A percentile compares a stretch with the other conserved stretches of the same genome.
Conservation (phyloP, 2,329 filamentous ascomycete species). For the Hymenoscyphus linearis region DNA sequence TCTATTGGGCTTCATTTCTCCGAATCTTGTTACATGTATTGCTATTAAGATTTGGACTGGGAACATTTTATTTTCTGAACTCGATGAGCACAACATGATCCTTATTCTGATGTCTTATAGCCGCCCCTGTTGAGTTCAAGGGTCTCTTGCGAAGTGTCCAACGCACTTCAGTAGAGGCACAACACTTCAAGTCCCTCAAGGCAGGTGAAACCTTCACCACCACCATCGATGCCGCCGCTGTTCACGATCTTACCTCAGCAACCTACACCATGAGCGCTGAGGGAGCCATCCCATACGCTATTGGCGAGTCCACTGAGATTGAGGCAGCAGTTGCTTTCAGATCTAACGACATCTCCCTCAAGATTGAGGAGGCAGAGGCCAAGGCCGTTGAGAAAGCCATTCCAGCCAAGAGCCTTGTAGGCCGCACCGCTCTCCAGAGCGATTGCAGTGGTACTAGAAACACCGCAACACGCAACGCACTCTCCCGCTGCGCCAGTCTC, state of each 20-base stretch:
- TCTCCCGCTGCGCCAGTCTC: slow-evolving; percentile 49
- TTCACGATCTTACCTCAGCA: slow-evolving; percentile 43
- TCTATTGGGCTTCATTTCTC: no score
- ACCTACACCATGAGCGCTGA: slow-evolving; percentile 50
- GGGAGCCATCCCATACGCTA: slow-evolving; percentile 53
- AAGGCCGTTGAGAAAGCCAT: slow-evolving; percentile 44
- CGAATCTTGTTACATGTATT: no score
- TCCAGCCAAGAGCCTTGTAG: slow-evolving; percentile 33
- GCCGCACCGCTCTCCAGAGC: slow-evolving; percentile 47
- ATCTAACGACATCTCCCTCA: slow-evolving; percentile 53
- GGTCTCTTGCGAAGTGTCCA: slow-evolving; percentile 38
- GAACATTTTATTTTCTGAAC: no score
- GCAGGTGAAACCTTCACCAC: slow-evolving; percentile 38
- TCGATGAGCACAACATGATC: no score
- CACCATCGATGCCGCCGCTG: slow-evolving; percentile 39
- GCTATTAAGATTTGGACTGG: no score
- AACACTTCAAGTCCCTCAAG: slow-evolving; percentile 38
- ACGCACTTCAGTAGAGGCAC: slow-evolving; percentile 32
- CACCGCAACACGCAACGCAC: slow-evolving; percentile 42
- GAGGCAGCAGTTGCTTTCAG: slow-evolving; percentile 48
- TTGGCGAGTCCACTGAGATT: slow-evolving; percentile 46
- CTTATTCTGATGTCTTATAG: slow-evolving; percentile 17
- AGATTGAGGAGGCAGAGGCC: slow-evolving; percentile 52
- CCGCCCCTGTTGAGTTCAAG: slow-evolving; percentile 35
- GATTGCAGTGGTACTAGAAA: slow-evolving; percentile 48